Base-by-base conservation (phyloP, 1,284 basidiomycete species). In the Cerioporus squamosus region DNA sequence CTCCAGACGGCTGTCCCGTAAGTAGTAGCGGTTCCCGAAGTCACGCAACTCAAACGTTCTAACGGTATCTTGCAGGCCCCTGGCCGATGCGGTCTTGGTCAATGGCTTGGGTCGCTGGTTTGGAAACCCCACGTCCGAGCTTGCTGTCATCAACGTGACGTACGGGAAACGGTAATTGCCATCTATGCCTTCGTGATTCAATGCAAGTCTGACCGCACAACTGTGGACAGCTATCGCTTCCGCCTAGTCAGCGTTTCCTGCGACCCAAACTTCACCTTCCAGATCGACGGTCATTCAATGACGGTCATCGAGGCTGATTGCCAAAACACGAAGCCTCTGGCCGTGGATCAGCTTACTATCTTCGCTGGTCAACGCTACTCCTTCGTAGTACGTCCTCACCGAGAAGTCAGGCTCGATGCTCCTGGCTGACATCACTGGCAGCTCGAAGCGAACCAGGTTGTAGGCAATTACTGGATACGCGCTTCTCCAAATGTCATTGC, bases 231-330 rank as follows among this genome's bases (percentile, higher is more conserved):
- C 10, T 80, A 73, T 51, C 71, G 73, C 9, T 68, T 74, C 62
- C 72, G 86, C 15, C 64, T 88, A 53, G 73, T 87, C 70, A 83
- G 81, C 70, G 79, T 80, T 66, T 68, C 77, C 18, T 75, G 74
- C 56, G 69, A 72, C 46, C 63, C 72, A 2, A 65, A 67, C 62
- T 72, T 66, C 59, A 68, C 60, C 8, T 70, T 69, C 61, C 78
- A 78, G 10, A 76, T 84, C 59, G 80, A 82, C 58, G 71, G 72
- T 24, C 82, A 84, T 64, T 71, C 72, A 20, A 68, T 83, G 63
- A 77, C 72, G 3, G 68, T 86, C 53, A 86, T 86, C 60, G 84
- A 85, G 63, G 76, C 74, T 0, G 84, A 86, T 59, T 81, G 81
- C 5, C 68, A 78, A 38, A 75, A 75, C 57, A 72, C 72, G 10